Evolutionary conservation across 1,284 basidiomycete genomes (phyloP).

Genomic region (Malassezia equina): DNA sequence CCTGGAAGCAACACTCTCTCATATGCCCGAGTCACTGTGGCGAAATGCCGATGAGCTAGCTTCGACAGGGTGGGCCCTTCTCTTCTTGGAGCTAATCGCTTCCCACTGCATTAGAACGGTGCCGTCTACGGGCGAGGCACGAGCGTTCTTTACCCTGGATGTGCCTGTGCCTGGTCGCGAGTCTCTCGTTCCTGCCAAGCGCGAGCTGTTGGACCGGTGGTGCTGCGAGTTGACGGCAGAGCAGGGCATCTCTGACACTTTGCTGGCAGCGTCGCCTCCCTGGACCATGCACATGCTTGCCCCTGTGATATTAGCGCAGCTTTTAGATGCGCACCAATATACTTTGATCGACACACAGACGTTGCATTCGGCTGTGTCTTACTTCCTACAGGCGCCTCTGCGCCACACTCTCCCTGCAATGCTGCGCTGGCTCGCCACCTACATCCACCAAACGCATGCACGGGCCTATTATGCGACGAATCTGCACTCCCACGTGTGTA

Average conservation of each 20-base stretch:
- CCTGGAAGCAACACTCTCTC: neutral
- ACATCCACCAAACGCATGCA: neutral
- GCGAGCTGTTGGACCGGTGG: constrained; percentile 7
- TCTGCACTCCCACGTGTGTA: neutral
- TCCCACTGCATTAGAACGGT: neutral
- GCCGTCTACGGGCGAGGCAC: neutral
- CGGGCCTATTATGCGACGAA: neutral
- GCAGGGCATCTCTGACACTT: neutral
- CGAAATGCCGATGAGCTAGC: neutral
- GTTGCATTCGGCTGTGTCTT: neutral
- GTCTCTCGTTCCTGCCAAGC: neutral
- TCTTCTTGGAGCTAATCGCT: neutral
- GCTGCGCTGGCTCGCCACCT: constrained; percentile 5
- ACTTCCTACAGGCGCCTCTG: constrained; percentile 9
- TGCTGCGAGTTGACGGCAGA: neutral
- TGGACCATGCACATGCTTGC: constrained; percentile 3
- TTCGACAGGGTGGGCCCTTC: neutral
- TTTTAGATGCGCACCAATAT: neutral
- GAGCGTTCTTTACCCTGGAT: neutral
- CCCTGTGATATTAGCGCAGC: neutral
- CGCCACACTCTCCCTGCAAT: constrained; percentile 1
- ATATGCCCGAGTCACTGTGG: neutral
- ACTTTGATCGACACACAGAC: neutral
- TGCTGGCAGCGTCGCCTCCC: constrained; percentile 6
- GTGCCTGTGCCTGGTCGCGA: neutral